Evolutionary conservation across 2,329 filamentous ascomycete genomes (phyloP).

Genomic region (Cladosporium colombiae): DNA sequence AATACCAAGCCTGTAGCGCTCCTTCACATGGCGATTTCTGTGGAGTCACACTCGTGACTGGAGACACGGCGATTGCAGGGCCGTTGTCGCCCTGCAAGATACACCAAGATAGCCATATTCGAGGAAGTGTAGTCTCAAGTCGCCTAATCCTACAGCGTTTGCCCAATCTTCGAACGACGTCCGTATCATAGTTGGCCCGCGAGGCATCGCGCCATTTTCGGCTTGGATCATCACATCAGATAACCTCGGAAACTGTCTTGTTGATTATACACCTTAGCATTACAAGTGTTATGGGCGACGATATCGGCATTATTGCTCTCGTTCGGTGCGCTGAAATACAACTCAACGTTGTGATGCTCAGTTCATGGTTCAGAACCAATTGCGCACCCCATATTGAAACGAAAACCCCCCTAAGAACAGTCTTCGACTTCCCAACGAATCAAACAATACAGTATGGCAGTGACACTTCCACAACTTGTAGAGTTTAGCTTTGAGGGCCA

Average conservation of each 20-base stretch:
- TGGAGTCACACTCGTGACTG: not conserved
- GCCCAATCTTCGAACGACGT: not conserved
- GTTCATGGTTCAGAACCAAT: not conserved
- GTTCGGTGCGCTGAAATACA: no score
- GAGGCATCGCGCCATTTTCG: not conserved
- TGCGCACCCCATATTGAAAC: not conserved
- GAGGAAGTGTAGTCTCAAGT: not conserved
- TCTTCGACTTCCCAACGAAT: not conserved
- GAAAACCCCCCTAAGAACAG: not conserved
- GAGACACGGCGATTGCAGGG: not conserved
- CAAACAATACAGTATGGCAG: not conserved
- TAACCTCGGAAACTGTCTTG: not conserved
- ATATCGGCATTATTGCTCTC: not conserved
- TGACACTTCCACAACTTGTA: not conserved
- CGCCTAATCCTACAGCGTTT: not conserved
- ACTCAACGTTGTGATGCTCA: no score
- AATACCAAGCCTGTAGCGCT: constrained; percentile 52
- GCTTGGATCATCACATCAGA: not conserved
- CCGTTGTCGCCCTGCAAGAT: not conserved
- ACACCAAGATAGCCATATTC: not conserved
- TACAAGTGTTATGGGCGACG: not conserved
- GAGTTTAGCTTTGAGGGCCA: not conserved
- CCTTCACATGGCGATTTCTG: not conserved
- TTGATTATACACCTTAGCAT: not conserved
- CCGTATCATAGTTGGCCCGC: not conserved